These are phyloP conservation scores for Aureobasidium sp. DNA, from an alignment of 2,329 filamentous ascomycete species.

Conservation along the genomic window DNA sequence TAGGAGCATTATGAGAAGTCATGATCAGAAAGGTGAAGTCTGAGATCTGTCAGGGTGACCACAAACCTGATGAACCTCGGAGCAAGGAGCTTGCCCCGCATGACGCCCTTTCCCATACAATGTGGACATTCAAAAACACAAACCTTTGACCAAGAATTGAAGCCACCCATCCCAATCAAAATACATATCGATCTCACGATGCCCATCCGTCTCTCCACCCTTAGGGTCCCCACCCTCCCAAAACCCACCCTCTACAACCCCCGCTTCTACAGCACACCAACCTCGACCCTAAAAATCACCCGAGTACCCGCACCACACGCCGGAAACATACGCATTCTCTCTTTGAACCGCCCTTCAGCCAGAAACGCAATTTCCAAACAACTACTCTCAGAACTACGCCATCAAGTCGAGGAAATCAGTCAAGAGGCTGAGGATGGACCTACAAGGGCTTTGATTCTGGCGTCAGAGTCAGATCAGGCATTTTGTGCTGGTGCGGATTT, in stretches of 20 bases:
- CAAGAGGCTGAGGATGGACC: constrained; percentile 60
- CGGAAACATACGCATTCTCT: constrained; percentile 88
- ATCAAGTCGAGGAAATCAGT: constrained; percentile 78
- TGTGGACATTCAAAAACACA: not conserved
- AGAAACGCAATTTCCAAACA: constrained; percentile 92
- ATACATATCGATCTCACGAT: not conserved
- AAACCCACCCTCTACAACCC: not conserved
- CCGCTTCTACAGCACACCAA: constrained; percentile 25
- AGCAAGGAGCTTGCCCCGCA: constrained; percentile 20
- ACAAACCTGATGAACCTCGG: not conserved
- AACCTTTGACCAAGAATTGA: not conserved
- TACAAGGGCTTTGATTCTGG: constrained; percentile 85
- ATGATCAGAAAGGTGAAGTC: not conserved
- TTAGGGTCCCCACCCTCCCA: not conserved
- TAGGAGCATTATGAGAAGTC: too few species aligned
- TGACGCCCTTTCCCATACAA: not conserved
- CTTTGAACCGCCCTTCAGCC: constrained; percentile 84
- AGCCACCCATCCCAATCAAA: not conserved
- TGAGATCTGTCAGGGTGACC: not conserved
- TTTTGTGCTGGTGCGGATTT: constrained; percentile 98
- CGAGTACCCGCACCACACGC: constrained; percentile 80
- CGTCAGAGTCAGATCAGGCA: constrained; percentile 84
- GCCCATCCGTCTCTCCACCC: not conserved
- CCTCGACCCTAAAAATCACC: constrained; percentile 67
- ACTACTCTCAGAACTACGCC: constrained; percentile 75